phyloP scores from a whole-genome alignment of 2,329 filamentous ascomycete species.

The Metarhizium guizhouense region DNA sequence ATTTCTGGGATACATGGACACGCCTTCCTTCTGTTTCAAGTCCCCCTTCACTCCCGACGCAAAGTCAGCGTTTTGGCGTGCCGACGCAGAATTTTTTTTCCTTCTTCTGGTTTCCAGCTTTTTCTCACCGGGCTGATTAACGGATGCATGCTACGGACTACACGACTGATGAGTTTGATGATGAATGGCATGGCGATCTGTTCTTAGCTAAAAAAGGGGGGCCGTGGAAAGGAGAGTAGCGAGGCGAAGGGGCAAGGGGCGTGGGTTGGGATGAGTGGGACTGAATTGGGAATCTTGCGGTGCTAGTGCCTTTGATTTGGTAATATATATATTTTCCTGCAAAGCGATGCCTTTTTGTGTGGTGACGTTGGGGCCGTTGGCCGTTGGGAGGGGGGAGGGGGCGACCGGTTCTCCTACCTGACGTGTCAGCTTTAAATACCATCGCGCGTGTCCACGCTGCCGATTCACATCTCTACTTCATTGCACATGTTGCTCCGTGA shows the following conservation, averaged over 20 bases:
- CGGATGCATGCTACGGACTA: not conserved
- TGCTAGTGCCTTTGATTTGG: not conserved
- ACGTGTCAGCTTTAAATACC: no score
- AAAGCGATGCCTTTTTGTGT: not conserved
- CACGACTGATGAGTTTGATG: slow-evolving; percentile 2
- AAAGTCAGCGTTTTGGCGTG: not conserved
- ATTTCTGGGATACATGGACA: not conserved
- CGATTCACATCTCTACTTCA: no score
- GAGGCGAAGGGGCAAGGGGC: not conserved
- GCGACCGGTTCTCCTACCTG: no score
- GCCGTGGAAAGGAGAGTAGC: not conserved
- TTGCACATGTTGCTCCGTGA: no score
- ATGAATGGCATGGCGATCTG: not conserved
- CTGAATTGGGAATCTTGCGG: not conserved
- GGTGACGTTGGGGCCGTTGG: not conserved
- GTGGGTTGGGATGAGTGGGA: not conserved
- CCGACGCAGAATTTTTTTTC: not conserved
- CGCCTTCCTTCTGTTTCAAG: not conserved
- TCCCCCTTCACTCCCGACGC: not conserved
- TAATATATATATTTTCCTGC: not conserved
- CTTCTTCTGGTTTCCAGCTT: not conserved
- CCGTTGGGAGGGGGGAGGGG: not conserved
- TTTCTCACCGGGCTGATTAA: not conserved
- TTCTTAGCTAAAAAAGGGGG: not conserved
- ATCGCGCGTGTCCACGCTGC: no score